Evolutionary conservation across 2,329 filamentous ascomycete genomes (phyloP).

Genomic region (Lecanoromycetidae sp.): DNA sequence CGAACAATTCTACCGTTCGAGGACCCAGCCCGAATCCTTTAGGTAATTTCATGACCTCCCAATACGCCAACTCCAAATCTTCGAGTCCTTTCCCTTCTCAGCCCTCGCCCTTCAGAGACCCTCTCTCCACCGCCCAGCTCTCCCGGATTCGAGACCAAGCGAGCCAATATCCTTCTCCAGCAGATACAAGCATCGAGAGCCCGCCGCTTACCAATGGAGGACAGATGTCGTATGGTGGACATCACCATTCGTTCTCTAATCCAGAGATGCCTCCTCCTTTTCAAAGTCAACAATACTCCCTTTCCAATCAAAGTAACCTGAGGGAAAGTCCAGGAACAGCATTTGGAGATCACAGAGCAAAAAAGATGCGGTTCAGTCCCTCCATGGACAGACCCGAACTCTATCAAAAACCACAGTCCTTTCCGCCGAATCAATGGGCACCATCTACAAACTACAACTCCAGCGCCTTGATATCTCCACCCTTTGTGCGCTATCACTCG

Average conservation of each 20-base stretch:
- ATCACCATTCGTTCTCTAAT: conserved; percentile 6
- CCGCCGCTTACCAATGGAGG: conserved; percentile 1
- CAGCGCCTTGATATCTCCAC: conserved; percentile 3
- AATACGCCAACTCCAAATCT: neutral
- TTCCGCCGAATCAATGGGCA: neutral
- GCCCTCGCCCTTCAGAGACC: conserved; percentile 4
- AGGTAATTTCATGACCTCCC: neutral
- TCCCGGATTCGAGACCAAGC: conserved; percentile 11
- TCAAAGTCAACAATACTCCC: conserved; percentile 3
- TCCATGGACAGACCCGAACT: conserved; percentile 3
- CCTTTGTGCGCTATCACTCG: conserved; percentile 18
- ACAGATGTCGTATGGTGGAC: neutral
- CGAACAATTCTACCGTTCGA: conserved; percentile 1
- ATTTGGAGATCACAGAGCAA: conserved; percentile 25
- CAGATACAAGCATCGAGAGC: conserved; percentile 14
- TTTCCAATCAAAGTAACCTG: neutral
- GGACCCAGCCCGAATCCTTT: conserved; percentile 3
- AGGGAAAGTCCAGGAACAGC: conserved; percentile 1
- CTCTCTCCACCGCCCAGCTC: conserved; percentile 9
- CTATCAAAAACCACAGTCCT: conserved; percentile 16
- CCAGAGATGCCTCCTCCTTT: conserved; percentile 16
- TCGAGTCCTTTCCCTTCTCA: neutral
- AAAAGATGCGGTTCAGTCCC: conserved; percentile 26
- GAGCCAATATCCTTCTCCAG: conserved; percentile 15
- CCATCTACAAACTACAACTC: conserved; percentile 1